Evolutionary conservation across 495 filamentous ascomycete species (phyloP).

Genomic region (Thozetella sp.): DNA sequence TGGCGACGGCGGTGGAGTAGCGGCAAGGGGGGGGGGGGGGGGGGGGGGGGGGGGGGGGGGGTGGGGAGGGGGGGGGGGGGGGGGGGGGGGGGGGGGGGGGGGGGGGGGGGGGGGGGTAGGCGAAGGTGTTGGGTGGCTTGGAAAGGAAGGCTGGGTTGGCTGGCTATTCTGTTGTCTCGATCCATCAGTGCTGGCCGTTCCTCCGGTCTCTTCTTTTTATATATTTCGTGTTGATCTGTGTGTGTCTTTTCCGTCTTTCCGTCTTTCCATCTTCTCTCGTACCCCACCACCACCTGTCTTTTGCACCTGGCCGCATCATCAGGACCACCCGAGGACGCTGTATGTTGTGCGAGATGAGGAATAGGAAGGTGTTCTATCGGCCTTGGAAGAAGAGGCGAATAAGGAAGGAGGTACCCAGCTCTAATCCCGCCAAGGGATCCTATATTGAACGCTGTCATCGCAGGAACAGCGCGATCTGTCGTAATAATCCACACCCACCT

Average conservation of each 20-base stretch:
- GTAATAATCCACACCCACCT: too few relatives aligned
- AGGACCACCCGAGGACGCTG: neutral
- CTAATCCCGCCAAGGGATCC: too few relatives aligned
- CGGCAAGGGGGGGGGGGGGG: neutral
- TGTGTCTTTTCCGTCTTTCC: neutral
- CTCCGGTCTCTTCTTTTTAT: neutral
- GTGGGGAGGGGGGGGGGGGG: neutral
- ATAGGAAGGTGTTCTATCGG: too few relatives aligned
- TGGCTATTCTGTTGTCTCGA: neutral
- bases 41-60: neutral
- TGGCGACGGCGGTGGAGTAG: neutral
- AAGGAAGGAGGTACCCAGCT: too few relatives aligned
- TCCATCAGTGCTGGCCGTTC: neutral
- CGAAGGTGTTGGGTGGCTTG: conserved; percentile 6
- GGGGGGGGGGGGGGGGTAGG: neutral
- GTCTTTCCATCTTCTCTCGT: too few relatives aligned
- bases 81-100: neutral
- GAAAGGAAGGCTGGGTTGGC: neutral
- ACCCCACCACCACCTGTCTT: too few relatives aligned
- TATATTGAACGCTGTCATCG: too few relatives aligned
- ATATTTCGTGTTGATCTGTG: neutral
- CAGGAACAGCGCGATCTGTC: too few relatives aligned
- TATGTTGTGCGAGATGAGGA: too few relatives aligned
- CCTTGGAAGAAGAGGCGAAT: too few relatives aligned
- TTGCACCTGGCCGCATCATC: neutral